Evolutionary conservation across 257 asterid species (phyloP).

Genomic region (Avicennia marina): DNA sequence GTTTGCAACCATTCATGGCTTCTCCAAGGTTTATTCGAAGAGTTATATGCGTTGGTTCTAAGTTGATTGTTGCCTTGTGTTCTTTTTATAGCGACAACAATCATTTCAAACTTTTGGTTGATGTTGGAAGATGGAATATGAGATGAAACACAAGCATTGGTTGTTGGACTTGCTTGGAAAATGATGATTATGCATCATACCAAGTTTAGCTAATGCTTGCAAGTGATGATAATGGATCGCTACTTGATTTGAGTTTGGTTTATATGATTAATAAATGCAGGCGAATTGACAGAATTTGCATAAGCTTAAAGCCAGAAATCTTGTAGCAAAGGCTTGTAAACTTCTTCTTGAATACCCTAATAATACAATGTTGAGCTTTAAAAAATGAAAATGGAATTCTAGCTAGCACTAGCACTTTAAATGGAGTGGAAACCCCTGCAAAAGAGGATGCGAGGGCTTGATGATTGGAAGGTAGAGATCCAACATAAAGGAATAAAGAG

Average conservation of each 20-base stretch:
- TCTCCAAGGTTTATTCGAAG: not conserved
- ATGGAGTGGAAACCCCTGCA: not conserved
- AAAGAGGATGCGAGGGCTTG: not conserved
- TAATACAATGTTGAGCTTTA: not conserved
- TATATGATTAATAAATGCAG: not conserved
- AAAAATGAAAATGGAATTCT: not conserved
- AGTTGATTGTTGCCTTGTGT: not conserved
- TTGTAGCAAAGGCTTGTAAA: too few relatives aligned
- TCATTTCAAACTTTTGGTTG: not conserved
- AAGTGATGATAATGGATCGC: too few relatives aligned
- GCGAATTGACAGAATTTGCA: not conserved
- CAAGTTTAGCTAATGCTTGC: too few relatives aligned
- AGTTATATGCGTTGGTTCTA: not conserved
- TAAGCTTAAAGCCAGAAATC: too few relatives aligned
- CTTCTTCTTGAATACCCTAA: too few relatives aligned
- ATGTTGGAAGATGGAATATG: not conserved
- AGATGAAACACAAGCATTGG: not conserved
- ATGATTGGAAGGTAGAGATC: constrained; percentile 24
- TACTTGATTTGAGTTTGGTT: too few relatives aligned
- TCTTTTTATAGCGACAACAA: not conserved
- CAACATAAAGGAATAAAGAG: constrained; percentile 22
- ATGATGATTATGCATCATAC: not conserved
- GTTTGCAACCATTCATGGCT: constrained; percentile 1
- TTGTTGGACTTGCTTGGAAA: not conserved
- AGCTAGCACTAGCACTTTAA: not conserved